These are phyloP conservation scores for Marasmius sp. DNA, from an alignment of 1,284 basidiomycete species.

Conservation along the genomic window DNA sequence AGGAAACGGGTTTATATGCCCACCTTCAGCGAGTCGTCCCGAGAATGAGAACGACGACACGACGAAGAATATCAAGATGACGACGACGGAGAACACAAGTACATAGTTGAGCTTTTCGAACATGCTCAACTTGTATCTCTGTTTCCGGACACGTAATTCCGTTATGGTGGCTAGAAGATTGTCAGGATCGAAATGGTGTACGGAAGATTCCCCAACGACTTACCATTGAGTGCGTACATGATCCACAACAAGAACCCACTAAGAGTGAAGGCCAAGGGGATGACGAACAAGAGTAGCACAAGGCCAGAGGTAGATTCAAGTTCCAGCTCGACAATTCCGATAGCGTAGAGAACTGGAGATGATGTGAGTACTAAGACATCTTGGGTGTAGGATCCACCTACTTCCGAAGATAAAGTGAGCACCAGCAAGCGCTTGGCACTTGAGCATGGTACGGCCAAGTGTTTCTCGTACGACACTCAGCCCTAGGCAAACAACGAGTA, in stretches of 20 bases:
- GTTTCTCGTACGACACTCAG: constrained; percentile 83
- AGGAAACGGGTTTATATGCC: constrained; percentile 11
- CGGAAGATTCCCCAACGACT: constrained; percentile 17
- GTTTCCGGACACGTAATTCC: constrained; percentile 82
- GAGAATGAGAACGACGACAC: constrained; percentile 92
- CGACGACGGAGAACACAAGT: constrained; percentile 80
- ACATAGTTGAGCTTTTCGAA: constrained; percentile 87
- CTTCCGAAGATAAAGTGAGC: constrained; percentile 95
- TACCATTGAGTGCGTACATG: constrained; percentile 84
- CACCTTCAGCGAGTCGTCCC: constrained; percentile 85
- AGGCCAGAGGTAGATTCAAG: constrained; percentile 85
- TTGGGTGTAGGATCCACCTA: constrained; percentile 33
- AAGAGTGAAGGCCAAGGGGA: constrained; percentile 91
- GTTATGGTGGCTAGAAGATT: constrained; percentile 70
- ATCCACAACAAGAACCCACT: constrained; percentile 97
- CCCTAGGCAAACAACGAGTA: constrained; percentile 89
- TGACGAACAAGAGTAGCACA: constrained; percentile 81
- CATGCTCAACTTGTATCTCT: constrained; percentile 85
- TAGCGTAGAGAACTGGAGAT: constrained; percentile 77
- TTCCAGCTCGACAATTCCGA: constrained; percentile 90
- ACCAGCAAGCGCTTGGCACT: constrained; percentile 73
- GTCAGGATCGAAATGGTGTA: constrained; percentile 8
- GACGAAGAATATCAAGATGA: constrained; percentile 89
- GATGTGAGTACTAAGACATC: constrained; percentile 1
- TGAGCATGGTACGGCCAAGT: constrained; percentile 77